phyloP scores from a whole-genome alignment of 495 filamentous ascomycete genomes.

The Hyphodiscus hymeniophilus region DNA sequence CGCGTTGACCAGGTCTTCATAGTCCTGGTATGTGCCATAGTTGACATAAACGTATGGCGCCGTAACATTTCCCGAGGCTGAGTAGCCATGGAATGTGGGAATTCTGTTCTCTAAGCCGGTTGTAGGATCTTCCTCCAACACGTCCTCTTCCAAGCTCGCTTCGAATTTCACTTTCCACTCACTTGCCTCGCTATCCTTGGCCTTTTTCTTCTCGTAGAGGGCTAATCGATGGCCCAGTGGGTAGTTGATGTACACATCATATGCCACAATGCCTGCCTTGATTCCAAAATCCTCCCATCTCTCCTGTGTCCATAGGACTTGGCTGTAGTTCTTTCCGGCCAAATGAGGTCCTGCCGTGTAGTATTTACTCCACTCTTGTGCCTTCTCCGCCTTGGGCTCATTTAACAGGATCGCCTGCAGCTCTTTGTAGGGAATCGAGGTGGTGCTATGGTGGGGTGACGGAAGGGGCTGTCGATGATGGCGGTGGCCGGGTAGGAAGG shows the following conservation, averaged over 20 bases:
- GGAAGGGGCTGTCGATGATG: constrained; percentile 18
- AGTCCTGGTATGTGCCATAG: constrained; percentile 80
- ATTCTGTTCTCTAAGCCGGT: constrained; percentile 63
- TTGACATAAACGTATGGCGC: constrained; percentile 74
- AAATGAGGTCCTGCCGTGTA: constrained; percentile 87
- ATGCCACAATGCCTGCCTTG: constrained; percentile 58
- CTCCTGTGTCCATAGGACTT: constrained; percentile 82
- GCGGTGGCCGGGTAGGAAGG: constrained; percentile 34
- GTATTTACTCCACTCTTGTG: constrained; percentile 78
- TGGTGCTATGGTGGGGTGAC: constrained; percentile 28
- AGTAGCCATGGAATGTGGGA: constrained; percentile 94
- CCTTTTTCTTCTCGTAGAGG: constrained; percentile 48
- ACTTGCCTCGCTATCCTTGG: constrained; percentile 14
- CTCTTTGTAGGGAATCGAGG: constrained; percentile 48
- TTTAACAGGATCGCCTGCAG: constrained; percentile 61
- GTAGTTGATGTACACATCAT: constrained; percentile 91
- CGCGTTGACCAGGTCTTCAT: constrained; percentile 68
- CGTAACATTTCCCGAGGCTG: constrained; percentile 83
- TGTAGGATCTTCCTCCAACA: constrained; percentile 77
- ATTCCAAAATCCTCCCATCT: constrained; percentile 82
- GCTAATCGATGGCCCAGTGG: constrained; percentile 72
- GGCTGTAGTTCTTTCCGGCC: constrained; percentile 67
- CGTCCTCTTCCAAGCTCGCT: constrained; percentile 76
- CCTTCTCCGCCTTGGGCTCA: constrained; percentile 61
- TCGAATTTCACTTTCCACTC: constrained; percentile 64